Evolutionary conservation across 495 filamentous ascomycete genomes (phyloP).

Genomic region (Trypethelium eluteriae): DNA sequence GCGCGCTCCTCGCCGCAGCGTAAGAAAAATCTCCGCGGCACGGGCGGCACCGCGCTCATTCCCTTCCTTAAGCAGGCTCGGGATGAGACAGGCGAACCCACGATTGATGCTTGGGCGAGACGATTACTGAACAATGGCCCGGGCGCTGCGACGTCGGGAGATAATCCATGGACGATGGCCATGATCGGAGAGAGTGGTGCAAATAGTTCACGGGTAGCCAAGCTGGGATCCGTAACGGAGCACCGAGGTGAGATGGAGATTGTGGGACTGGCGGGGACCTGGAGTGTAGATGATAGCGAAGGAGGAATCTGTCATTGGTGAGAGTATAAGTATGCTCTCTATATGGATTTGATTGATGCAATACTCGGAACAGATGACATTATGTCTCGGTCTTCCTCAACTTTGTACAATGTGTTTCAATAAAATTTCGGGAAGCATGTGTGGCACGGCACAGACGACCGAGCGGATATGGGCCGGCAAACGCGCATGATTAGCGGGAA

Average conservation of each 20-base stretch:
- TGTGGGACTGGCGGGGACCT: constrained; percentile 73
- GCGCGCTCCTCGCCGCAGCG: neutral
- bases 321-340: neutral
- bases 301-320: constrained; percentile 60
- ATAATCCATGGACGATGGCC: constrained; percentile 28
- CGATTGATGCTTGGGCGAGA: constrained; percentile 74
- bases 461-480: neutral
- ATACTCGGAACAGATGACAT: neutral
- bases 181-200: constrained; percentile 24
- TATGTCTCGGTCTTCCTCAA: neutral
- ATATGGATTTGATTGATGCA: neutral
- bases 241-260: constrained; percentile 57
- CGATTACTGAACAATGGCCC: constrained; percentile 59
- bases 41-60: constrained; percentile 85
- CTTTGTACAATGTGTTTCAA: no score
- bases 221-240: constrained; percentile 62
- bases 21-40: constrained; percentile 67
- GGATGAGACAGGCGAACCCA: constrained; percentile 90
- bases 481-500: neutral
- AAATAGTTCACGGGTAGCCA: constrained; percentile 15
- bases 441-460: neutral
- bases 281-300: constrained; percentile 77
- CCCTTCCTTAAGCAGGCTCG: constrained; percentile 91
- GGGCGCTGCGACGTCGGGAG: constrained; percentile 28
- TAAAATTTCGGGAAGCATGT: neutral